These are phyloP conservation scores for Aegilops tauschii DNA, from an alignment of 176 grass and related monocot genomes.

Conservation along the genomic window DNA sequence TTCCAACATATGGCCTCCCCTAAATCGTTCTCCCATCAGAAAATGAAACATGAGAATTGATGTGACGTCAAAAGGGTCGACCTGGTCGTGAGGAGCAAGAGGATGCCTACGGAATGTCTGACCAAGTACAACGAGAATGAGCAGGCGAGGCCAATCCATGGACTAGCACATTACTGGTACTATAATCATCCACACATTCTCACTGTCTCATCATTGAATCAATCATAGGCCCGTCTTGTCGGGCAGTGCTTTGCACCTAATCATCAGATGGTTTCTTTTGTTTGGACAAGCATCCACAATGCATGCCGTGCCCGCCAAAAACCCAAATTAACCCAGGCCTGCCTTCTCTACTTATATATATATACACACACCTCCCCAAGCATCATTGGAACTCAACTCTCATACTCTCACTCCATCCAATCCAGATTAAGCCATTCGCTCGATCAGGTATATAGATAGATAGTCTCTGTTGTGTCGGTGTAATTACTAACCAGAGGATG, in stretches of 20 bases:
- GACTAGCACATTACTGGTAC: not conserved
- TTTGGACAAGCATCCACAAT: not conserved
- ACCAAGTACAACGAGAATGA: slow-evolving; percentile 17
- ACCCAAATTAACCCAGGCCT: not conserved
- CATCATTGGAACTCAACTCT: too few species aligned
- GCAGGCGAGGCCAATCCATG: not conserved
- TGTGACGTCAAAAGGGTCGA: too few species aligned
- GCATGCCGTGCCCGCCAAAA: slow-evolving; percentile 31
- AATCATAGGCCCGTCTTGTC: not conserved
- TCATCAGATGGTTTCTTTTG: not conserved
- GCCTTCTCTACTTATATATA: not conserved
- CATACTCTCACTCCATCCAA: too few species aligned
- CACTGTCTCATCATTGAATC: not conserved
- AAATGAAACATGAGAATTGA: not conserved
- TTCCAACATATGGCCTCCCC: not conserved
- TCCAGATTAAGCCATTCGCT: too few species aligned
- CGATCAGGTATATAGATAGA: too few species aligned
- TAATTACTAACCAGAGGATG: not conserved
- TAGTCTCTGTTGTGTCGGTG: too few species aligned
- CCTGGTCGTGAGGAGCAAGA: not conserved
- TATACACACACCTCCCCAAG: not conserved
- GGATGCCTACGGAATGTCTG: not conserved
- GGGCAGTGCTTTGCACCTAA: not conserved
- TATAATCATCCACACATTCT: not conserved
- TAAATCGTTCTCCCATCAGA: not conserved